Conservation (phyloP, 495 filamentous ascomycete genomes). For the Talaromyces adpressus region DNA sequence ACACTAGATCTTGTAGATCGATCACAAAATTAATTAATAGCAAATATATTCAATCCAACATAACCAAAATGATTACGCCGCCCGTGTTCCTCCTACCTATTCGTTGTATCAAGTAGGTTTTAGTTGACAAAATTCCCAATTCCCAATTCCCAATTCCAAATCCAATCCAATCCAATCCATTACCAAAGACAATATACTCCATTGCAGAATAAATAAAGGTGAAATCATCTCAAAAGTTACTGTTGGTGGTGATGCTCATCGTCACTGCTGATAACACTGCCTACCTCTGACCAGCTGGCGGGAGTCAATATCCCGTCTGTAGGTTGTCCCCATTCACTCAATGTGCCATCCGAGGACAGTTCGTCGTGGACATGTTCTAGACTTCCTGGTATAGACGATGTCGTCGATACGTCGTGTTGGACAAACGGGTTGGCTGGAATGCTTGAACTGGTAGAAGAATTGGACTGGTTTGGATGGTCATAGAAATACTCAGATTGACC, state of each 20-base stretch:
- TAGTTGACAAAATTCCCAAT: neutral
- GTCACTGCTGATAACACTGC: slow-evolving; percentile 59
- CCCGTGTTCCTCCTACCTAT: neutral
- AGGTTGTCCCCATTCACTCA: slow-evolving; percentile 55
- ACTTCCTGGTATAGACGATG: slow-evolving; percentile 30
- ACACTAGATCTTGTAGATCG: neutral
- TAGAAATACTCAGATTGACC: slow-evolving; percentile 22
- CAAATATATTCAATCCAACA: neutral
- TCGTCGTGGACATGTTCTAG: slow-evolving; percentile 30
- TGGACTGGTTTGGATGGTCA: slow-evolving; percentile 26
- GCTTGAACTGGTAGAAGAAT: slow-evolving; percentile 19
- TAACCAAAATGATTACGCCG: neutral
- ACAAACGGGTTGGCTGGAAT: slow-evolving; percentile 18
- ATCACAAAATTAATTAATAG: neutral
- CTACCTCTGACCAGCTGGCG: slow-evolving; percentile 72
- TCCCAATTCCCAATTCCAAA: neutral
- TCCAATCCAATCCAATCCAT: neutral
- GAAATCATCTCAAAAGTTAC: neutral
- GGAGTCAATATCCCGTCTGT: slow-evolving; percentile 54
- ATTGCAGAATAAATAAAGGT: neutral
- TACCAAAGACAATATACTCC: neutral
- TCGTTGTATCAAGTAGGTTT: neutral
- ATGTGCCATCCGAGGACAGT: slow-evolving; percentile 44
- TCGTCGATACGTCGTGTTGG: slow-evolving; percentile 19
- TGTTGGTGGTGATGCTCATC: slow-evolving; percentile 27